Evolutionary conservation across 2,329 filamentous ascomycete species (phyloP), one percentile per base, ranked within the genome.

Genomic region (Diaporthe vexans): DNA sequence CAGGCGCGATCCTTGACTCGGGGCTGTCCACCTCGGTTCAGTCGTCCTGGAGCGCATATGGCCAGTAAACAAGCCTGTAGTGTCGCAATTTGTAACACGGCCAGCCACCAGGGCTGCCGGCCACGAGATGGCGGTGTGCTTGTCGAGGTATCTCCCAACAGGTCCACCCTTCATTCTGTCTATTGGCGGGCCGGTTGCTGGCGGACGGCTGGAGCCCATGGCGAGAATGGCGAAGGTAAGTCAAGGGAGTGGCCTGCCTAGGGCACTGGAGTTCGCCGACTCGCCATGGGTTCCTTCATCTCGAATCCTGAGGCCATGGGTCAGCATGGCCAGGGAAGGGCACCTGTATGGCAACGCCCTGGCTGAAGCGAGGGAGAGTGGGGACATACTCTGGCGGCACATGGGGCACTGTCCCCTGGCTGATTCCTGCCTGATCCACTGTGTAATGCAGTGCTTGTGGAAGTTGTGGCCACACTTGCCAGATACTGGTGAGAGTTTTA

Each of bases 381-480:
- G 24, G 51, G 7, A 80, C 87, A 79, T 89, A 97, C 95, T 95
- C 84, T 98, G 97, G 78, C 97, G 91, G 82, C 97, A 99, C 97
- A 99, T 98, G 37, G 97, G 97, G 82, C 97, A 99, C 77, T 98
- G 93, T 29, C 96, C 96, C 79, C 95, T 96, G 37, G 95, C 94
- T 17, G 94, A 92, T 77, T 98, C 97, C 82, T 98, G 95, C 81
- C 97, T 94, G 79, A 99, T 95, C 97, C 97, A 99, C 80, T 95
- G 94, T 79, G 94, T 89, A 79, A 99, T 97, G 84, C 97, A 99
- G 84, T 99, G 97, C 94, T 98, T 97, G 84, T 99, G 97, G 81
- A 99, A 99, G 77, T 95, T 98, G 83, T 99, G 97, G 7, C 95
- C 96, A 85, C 97, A 99, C 87, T 96, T 97, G 57, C 97, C 97